Evolutionary conservation across 441 rosid genomes (phyloP), one percentile per base, ranked within the genome.

Genomic region (Eugenia klotzschiana): DNA sequence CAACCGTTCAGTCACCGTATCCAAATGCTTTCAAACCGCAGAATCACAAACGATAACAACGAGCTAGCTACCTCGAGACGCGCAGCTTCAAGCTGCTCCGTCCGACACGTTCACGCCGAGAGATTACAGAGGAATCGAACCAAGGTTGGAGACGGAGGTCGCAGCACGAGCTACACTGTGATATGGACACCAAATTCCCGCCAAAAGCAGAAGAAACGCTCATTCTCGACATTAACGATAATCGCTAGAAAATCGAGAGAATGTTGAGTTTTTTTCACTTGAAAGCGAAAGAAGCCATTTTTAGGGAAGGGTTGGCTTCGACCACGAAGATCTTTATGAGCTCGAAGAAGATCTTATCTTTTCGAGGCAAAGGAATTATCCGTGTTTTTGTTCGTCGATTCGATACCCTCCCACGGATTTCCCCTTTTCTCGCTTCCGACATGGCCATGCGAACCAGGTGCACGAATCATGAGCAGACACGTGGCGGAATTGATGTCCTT

Each of bases 161-260:
- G 46, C 88, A 86, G 84, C 94, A 93, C 79, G 91, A 89, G 86
- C 91, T 86, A 86, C 92, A 92, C 83, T 81, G 91, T 40, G 94
- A 82, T 50, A 89, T 57, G 41, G 90, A 87, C 51, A 88, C 87
- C 33, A 88, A 86, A 84, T 89, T 92, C 85, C 92, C 87, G 87
- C 93, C 90, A 84, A 89, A 90, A 84, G 91, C 80, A 33, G 92
- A 87, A 5, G 91, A 88, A 79, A 90, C 85, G 88, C 87, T 93
- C 99, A 96, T 96, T 60, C 69, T 88, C 50, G 26, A 52, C 15
- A n/a, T 3, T 4, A 10, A 1, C 2, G 74, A 16, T 22, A 49
- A 26, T 7, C n/a, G 23, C 26, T 37, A 49, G 79, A n/a, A 41
- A 40, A 6, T 26, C 29, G 23, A 60, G 33, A 40, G 55, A 29